These are phyloP conservation scores for Kokia cookei DNA, from an alignment of 441 rosid genomes.

Conservation along the genomic window DNA sequence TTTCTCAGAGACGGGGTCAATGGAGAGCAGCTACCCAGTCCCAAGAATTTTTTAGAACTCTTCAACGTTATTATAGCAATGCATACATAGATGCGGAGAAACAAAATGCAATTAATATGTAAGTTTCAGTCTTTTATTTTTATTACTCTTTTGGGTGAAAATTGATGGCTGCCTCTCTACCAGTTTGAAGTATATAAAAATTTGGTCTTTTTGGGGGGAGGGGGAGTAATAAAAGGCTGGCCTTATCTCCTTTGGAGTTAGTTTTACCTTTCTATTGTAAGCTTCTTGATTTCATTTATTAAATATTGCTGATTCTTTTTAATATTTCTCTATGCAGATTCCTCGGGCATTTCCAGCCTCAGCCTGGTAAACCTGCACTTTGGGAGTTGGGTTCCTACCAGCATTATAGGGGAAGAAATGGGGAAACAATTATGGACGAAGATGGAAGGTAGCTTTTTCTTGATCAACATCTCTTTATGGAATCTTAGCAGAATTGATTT, in stretches of 20 bases:
- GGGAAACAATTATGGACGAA: constrained; percentile 45
- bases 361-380: constrained; percentile 65
- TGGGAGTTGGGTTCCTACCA: constrained; percentile 92
- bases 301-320: constrained; percentile 5
- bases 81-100: constrained; percentile 97
- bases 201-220: background rate
- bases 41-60: constrained; percentile 97
- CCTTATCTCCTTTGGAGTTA: background rate
- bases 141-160: background rate
- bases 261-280: background rate
- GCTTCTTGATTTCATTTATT: background rate
- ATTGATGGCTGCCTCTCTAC: background rate
- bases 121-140: constrained; percentile 23
- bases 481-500: background rate
- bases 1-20: constrained; percentile 94
- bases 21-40: constrained; percentile 99
- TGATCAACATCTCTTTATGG: background rate
- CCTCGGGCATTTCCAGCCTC: constrained; percentile 90
- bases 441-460: constrained; percentile 58
- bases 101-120: constrained; percentile 97
- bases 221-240: background rate
- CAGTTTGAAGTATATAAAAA: background rate
- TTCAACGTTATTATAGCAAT: constrained; percentile 94
- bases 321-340: constrained; percentile 45
- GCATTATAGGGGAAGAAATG: constrained; percentile 55